Conservation (phyloP, 2,329 filamentous ascomycete species). For the Trichophyton rubrum region DNA sequence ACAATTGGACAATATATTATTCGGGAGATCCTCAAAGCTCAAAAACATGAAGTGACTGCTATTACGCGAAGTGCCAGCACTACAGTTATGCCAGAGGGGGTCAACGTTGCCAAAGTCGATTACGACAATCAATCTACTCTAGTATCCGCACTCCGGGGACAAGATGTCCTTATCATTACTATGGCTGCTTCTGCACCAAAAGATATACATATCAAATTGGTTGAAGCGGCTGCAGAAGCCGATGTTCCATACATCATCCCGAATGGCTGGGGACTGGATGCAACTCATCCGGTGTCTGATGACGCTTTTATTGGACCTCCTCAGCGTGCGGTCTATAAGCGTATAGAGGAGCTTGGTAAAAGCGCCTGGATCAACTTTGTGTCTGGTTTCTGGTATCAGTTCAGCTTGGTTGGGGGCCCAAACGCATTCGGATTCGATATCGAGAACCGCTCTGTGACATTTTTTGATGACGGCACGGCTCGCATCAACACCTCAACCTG, state of each 20-base stretch:
- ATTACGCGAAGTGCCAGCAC: slow-evolving; percentile 36
- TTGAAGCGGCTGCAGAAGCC: slow-evolving; percentile 44
- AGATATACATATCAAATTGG: slow-evolving; percentile 37
- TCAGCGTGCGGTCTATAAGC: slow-evolving; percentile 20
- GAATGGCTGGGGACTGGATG: slow-evolving; percentile 33
- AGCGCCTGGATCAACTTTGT: slow-evolving; percentile 31
- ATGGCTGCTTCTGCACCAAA: slow-evolving; percentile 33
- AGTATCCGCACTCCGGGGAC: slow-evolving; percentile 39
- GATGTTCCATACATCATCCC: slow-evolving; percentile 46
- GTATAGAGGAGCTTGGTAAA: slow-evolving; percentile 32
- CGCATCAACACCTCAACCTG: slow-evolving; percentile 49
- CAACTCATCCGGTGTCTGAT: slow-evolving; percentile 14
- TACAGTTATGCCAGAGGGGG: slow-evolving; percentile 34
- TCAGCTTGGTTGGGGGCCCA: slow-evolving; percentile 29
- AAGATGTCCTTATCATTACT: slow-evolving; percentile 48
- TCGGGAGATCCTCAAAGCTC: slow-evolving; percentile 32
- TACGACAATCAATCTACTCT: slow-evolving; percentile 38
- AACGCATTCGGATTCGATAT: slow-evolving; percentile 41
- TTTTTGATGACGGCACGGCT: slow-evolving; percentile 47
- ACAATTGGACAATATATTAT: slow-evolving; percentile 22
- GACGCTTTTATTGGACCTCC: slow-evolving; percentile 25
- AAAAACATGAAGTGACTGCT: slow-evolving; percentile 42
- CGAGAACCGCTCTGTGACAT: slow-evolving; percentile 28
- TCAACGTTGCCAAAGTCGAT: slow-evolving; percentile 34
- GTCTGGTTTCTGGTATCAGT: slow-evolving; percentile 45